A percentile compares a stretch with the other conserved stretches of the same genome.
These are phyloP conservation scores for Colletotrichum lentis DNA, from an alignment of 2,329 filamentous ascomycete genomes.

Conservation along the genomic window DNA sequence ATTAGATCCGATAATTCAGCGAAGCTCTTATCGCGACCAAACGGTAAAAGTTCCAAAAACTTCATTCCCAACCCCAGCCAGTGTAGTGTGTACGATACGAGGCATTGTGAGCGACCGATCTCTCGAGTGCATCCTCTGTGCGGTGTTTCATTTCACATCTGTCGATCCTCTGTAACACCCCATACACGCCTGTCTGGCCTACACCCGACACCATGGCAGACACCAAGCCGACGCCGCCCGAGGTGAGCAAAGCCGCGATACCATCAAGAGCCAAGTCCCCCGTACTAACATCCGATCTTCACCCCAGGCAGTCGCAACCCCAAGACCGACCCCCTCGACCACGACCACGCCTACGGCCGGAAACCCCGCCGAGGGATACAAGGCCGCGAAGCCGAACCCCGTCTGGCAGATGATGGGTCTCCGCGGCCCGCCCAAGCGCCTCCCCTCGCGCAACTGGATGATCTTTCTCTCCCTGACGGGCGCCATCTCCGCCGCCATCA, in stretches of 20 bases:
- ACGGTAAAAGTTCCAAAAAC: constrained; percentile 35
- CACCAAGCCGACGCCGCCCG: constrained; percentile 39
- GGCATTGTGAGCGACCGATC: constrained; percentile 6
- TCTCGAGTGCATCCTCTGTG: neutral
- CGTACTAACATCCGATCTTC: constrained; percentile 15
- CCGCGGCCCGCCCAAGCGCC: constrained; percentile 80
- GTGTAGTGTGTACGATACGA: constrained; percentile 10
- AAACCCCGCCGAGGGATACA: constrained; percentile 45
- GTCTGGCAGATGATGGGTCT: constrained; percentile 83
- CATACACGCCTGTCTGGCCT: neutral
- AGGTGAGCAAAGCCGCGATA: constrained; percentile 27
- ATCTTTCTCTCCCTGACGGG: constrained; percentile 88
- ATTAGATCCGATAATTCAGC: constrained; percentile 33
- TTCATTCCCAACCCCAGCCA: constrained; percentile 8
- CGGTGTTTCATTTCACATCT: neutral
- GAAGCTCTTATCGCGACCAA: constrained; percentile 36
- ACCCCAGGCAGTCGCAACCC: constrained; percentile 21
- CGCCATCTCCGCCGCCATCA: constrained; percentile 78
- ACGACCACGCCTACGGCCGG: constrained; percentile 42
- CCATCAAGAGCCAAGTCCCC: neutral
- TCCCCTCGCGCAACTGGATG: constrained; percentile 97
- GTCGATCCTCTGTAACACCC: neutral
- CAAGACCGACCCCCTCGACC: constrained; percentile 9
- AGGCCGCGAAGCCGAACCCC: constrained; percentile 68
- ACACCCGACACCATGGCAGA: constrained; percentile 39